These are phyloP conservation scores for Rhypophila decipiens DNA, from an alignment of 495 filamentous ascomycete species.

Conservation along the genomic window DNA sequence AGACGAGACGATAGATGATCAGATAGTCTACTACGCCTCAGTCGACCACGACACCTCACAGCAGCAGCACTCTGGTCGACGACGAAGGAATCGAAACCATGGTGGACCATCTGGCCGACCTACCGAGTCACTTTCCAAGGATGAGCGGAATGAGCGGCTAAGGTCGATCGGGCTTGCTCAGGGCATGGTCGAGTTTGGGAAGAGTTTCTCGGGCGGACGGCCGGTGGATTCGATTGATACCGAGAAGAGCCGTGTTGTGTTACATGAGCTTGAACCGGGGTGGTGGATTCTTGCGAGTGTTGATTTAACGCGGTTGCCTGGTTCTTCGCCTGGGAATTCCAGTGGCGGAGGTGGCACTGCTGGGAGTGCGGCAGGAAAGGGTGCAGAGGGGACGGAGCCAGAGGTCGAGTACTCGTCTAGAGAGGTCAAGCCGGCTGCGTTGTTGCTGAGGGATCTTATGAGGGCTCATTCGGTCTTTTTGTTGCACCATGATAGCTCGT, in stretches of 20 bases:
- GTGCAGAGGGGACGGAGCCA: constrained; percentile 5
- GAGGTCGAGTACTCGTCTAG: constrained; percentile 71
- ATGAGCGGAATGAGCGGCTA: constrained; percentile 72
- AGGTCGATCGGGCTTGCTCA: constrained; percentile 96
- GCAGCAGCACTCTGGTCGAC: constrained; percentile 6
- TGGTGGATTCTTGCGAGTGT: constrained; percentile 96
- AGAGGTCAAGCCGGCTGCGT: constrained; percentile 75
- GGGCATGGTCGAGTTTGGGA: constrained; percentile 92
- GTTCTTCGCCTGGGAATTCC: no score
- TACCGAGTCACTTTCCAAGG: constrained; percentile 38
- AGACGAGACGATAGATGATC: constrained; percentile 82
- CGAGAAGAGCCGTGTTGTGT: constrained; percentile 72
- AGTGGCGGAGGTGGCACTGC: no score
- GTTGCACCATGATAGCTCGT: constrained; percentile 71
- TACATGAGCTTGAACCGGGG: constrained; percentile 70
- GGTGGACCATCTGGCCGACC: constrained; percentile 21
- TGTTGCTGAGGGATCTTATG: constrained; percentile 73
- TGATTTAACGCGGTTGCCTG: constrained; percentile 60
- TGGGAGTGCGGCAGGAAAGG: constrained; percentile 1
- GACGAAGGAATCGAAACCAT: neutral
- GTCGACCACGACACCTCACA: constrained; percentile 38
- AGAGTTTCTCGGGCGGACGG: constrained; percentile 71
- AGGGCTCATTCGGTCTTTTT: constrained; percentile 81
- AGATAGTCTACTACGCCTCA: constrained; percentile 89
- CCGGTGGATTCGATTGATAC: constrained; percentile 84